Evolutionary conservation across 139 green algal genomes (phyloP), one percentile per base, ranked within the genome.

Genomic region (Pedinophyceae sp.): DNA sequence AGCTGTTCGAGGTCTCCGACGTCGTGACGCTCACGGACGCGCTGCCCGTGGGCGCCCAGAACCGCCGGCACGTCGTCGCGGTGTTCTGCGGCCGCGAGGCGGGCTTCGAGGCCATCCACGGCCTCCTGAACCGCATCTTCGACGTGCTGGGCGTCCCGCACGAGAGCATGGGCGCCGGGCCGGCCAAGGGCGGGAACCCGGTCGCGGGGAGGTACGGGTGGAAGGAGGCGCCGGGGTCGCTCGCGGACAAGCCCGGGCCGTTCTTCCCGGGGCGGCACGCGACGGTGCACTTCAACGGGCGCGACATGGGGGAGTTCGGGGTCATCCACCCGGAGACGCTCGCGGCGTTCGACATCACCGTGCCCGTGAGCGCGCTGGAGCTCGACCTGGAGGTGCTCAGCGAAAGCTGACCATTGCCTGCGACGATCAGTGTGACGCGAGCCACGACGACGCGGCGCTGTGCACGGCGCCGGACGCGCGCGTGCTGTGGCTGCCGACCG

Each of bases 121-220:
- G 92, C 2, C 62, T 97, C 61, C 76, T 99, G 0, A 93, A 99
- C 70, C 66, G 87, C 2, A 62, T 94, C 20, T 97, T 99, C 92
- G 78, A 97, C 57, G 69, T 94, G 43, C 60, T 94, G 25, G 72
- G 73, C 4, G 78, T 97, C 48, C 26, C 52, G 20, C 38, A 28
- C 27, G 55, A 25, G 6, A n/a, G 27, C 18, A 28, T 55, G 34
- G 53, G 66, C 43, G 28, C 20, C 27, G 57, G 3, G 52, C 48
- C 10, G 54, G 40, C n/a, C 30, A 61, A 17, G 24, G 59, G 41
- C 54, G 62, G 55, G 38, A n/a, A n/a, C n/a, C n/a, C n/a, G n/a
- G n/a, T n/a, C n/a, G n/a, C n/a, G n/a, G 61, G 59, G 26, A 55
- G 63, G 18, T 96, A 96, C 65, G 56, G 70, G 50, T 94, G 86